Evolutionary conservation across 805 yeast species (phyloP).

Genomic region (Metschnikowia continentalis): DNA sequence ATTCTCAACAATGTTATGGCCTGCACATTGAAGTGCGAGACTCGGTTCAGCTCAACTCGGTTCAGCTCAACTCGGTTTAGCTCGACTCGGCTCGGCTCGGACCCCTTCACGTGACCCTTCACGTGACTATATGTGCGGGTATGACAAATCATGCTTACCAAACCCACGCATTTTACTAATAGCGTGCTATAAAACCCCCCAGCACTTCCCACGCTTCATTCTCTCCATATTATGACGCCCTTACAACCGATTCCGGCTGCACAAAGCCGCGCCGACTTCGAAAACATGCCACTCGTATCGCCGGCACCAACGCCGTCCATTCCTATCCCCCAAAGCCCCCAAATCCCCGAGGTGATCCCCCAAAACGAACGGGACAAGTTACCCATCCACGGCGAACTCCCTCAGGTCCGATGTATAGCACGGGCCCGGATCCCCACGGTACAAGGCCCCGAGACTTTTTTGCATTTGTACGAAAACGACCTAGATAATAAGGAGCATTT

Average conservation of each 20-base stretch:
- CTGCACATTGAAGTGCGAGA: no score
- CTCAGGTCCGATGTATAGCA: conserved; percentile 81
- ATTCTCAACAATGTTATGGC: no score
- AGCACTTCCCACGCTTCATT: no score
- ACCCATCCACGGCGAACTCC: conserved; percentile 53
- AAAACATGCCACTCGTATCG: conserved; percentile 18
- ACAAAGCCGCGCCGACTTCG: conserved; percentile 5
- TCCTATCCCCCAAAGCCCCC: conserved; percentile 6
- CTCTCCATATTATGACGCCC: conserved; percentile 4
- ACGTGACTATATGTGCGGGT: no score
- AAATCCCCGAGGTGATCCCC: conserved; percentile 12
- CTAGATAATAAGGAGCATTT: conserved; percentile 89
- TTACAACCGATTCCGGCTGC: conserved; percentile 10
- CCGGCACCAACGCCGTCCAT: conserved; percentile 17
- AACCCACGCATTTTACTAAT: not conserved
- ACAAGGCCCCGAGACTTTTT: conserved; percentile 87
- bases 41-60: no score
- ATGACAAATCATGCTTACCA: no score
- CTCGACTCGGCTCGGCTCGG: no score
- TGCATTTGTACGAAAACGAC: conserved; percentile 84
- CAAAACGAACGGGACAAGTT: conserved; percentile 27
- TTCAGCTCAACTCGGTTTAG: no score
- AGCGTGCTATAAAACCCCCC: not conserved
- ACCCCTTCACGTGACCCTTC: no score
- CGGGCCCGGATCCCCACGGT: conserved; percentile 97